A percentile compares a stretch with the other conserved stretches of the same genome.
phyloP scores from a whole-genome alignment of 257 asterid species.

The Plantago ovata region DNA sequence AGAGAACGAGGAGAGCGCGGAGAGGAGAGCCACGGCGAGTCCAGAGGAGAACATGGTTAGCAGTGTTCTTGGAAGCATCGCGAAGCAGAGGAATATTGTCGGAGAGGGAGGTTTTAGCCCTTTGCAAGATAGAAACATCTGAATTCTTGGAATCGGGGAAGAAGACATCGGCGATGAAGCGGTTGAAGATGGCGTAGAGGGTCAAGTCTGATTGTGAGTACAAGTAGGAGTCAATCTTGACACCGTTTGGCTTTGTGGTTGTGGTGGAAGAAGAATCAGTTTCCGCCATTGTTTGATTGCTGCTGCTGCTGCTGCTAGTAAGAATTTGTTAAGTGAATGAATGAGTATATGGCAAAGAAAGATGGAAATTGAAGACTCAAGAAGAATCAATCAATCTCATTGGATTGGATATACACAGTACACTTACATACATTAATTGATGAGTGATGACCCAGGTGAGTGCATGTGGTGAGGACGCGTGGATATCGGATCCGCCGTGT shows the following conservation, averaged over 20 bases:
- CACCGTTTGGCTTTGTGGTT: constrained; percentile 25
- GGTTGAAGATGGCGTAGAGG: constrained; percentile 46
- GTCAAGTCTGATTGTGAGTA: constrained; percentile 26
- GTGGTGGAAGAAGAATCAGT: no score
- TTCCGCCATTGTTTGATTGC: neutral
- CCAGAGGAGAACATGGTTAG: constrained; percentile 48
- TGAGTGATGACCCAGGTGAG: no score
- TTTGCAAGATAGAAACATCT: constrained; percentile 32
- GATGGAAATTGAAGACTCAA: no score
- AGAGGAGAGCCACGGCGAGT: constrained; percentile 66
- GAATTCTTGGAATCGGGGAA: constrained; percentile 34
- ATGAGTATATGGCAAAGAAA: no score
- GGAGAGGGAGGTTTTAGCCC: constrained; percentile 46
- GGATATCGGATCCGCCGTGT: no score
- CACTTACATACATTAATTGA: no score
- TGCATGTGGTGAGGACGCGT: no score
- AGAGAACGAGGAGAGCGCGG: constrained; percentile 66
- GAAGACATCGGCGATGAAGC: constrained; percentile 46
- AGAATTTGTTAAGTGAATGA: neutral
- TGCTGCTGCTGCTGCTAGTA: no score
- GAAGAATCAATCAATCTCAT: no score
- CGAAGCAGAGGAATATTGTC: constrained; percentile 60
- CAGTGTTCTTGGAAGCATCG: constrained; percentile 57
- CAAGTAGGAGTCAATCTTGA: neutral
- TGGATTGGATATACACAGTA: no score